Base-by-base conservation (phyloP, 2,329 filamentous ascomycete genomes). In the Pseudomassariella vexata region DNA sequence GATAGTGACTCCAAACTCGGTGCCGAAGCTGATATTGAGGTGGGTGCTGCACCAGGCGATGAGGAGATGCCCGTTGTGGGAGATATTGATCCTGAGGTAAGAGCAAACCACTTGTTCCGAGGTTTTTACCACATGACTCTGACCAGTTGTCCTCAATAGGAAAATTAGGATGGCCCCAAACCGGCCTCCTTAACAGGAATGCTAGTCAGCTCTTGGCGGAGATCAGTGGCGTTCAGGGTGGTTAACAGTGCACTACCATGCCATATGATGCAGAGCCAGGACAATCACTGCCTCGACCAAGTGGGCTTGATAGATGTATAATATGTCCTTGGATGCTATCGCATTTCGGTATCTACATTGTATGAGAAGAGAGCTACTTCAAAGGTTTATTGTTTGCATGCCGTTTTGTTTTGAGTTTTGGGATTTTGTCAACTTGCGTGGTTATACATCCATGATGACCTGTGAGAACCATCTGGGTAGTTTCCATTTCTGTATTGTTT, bases 81-180 rank as follows among this genome's bases (percentile, higher is more conserved):
- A 3, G 27, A 16, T 24, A 22, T 24, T 24, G 47, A 51, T 26
- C 23, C 31, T 24, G 47, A 52, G 47, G 49, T 52, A 52, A 32
- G 23, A 15, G 23, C 29, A 21, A 22, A 26, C 25, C 15, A 10
- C 19, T 34, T 39, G 8, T 26, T 15, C 12, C 10, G 10, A 9
- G 8, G 20, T n/a, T n/a, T n/a, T n/a, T n/a, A n/a, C n/a, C n/a
- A n/a, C n/a, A n/a, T n/a, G n/a, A n/a, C 38, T 42, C 50, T 55
- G 41, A 55, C 49, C 45, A 40, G 36, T 38, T 41, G 42, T 45
- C 39, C 38, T 45, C 44, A 43, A 44, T 37, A 55, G 52, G 52
- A 52, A 29, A 41, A 50, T 47, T 54, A 52, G 48, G 43, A 44
- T 33, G 38, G 21, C 29, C 36, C 46, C 34, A 21, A 40, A 19